Percentiles rank a stretch among this genome's conserved stretches.
These are phyloP conservation scores for Talaromyces marneffei DNA, from an alignment of 2,329 filamentous ascomycete genomes.

Conservation along the genomic window DNA sequence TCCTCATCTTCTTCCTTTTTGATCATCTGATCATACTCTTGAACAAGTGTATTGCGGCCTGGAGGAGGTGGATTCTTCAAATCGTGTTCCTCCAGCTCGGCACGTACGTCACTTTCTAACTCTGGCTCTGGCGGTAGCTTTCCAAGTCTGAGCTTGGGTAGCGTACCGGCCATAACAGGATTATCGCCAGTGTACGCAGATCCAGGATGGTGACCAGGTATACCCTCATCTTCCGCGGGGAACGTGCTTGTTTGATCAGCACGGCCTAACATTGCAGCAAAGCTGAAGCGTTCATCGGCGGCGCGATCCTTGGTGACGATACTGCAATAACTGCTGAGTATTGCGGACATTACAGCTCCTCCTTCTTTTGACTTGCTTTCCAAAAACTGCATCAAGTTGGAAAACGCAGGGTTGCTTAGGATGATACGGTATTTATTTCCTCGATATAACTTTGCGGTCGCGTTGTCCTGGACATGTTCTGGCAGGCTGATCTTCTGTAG, in stretches of 20 bases:
- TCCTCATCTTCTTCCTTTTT: conserved; percentile 89
- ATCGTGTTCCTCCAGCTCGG: conserved; percentile 82
- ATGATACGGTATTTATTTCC: conserved; percentile 85
- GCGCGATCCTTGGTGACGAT: conserved; percentile 56
- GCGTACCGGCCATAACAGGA: conserved; percentile 50
- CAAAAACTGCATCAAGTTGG: conserved; percentile 77
- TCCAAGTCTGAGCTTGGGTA: conserved; percentile 66
- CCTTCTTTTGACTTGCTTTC: conserved; percentile 80
- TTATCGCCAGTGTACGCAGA: conserved; percentile 56
- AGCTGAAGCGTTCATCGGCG: conserved; percentile 53
- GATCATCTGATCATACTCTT: conserved; percentile 80
- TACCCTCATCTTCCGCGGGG: conserved; percentile 62
- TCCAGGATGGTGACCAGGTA: conserved; percentile 61
- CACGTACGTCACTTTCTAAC: conserved; percentile 75
- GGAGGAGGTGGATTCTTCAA: conserved; percentile 63
- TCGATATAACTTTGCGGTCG: conserved; percentile 72
- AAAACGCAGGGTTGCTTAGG: conserved; percentile 77
- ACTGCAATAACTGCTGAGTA: conserved; percentile 60
- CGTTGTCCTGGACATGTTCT: conserved; percentile 70
- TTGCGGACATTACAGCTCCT: conserved; percentile 67
- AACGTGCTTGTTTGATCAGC: conserved; percentile 51
- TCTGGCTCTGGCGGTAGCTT: conserved; percentile 77
- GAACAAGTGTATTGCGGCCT: conserved; percentile 68
- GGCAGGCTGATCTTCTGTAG: conserved; percentile 70
- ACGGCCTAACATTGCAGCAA: conserved; percentile 54